phyloP scores from a whole-genome alignment of 2,329 filamentous ascomycete species.

The Dothistroma septosporum region DNA sequence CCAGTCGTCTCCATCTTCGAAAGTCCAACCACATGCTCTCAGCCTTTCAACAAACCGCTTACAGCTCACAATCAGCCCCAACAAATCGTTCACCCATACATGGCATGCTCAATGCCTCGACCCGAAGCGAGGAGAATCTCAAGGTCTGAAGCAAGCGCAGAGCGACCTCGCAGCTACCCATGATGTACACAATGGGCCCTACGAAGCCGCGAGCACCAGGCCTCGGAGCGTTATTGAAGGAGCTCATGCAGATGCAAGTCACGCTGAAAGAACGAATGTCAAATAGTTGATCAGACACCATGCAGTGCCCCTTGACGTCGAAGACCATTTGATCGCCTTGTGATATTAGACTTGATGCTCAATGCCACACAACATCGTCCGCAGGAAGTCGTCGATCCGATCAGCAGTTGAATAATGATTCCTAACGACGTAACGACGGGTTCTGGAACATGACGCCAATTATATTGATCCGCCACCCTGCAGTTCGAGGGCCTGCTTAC shows the following conservation, averaged over 20 bases:
- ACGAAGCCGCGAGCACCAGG: not conserved
- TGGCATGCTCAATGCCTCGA: slow-evolving; percentile 1
- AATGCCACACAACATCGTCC: not conserved
- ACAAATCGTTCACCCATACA: slow-evolving; percentile 7
- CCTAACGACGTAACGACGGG: slow-evolving; percentile 18
- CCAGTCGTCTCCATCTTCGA: slow-evolving; percentile 8
- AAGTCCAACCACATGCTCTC: slow-evolving; percentile 10
- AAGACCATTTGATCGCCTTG: slow-evolving; percentile 5
- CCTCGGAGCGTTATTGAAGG: not conserved
- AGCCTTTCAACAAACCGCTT: slow-evolving; percentile 12
- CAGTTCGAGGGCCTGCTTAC: slow-evolving; percentile 20
- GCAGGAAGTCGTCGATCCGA: not conserved
- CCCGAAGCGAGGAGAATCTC: too few species aligned
- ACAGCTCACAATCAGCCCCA: slow-evolving; percentile 5
- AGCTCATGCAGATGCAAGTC: slow-evolving; percentile 2
- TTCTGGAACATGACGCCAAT: slow-evolving; percentile 15
- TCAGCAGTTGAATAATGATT: slow-evolving; percentile 11
- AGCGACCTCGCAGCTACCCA: not conserved
- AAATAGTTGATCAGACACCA: not conserved
- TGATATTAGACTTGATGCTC: not conserved
- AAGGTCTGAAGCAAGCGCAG: not conserved
- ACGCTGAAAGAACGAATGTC: not conserved
- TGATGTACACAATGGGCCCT: slow-evolving; percentile 4
- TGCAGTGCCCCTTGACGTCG: slow-evolving; percentile 5
- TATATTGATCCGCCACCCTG: slow-evolving; percentile 21